Evolutionary conservation across 768 basidiomycete species (phyloP).

Genomic region (Kondoa subrosea): DNA sequence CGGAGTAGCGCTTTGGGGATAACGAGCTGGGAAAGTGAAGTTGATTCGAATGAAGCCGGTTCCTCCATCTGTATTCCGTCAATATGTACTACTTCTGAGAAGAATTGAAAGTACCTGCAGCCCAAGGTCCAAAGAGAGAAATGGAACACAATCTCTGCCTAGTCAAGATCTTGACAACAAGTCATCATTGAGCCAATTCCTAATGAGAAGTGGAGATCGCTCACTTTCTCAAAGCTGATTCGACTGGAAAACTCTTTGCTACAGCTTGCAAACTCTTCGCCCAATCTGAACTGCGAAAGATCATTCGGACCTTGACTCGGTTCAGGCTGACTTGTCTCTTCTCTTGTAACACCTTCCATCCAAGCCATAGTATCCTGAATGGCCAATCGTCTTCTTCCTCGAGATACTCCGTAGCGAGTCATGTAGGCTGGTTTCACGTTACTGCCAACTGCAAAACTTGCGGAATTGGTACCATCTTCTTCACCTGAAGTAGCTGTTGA

Average conservation of each 20-base stretch:
- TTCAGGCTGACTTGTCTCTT: background rate
- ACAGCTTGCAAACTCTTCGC: slow-evolving; percentile 15
- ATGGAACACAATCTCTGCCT: slow-evolving; percentile 9
- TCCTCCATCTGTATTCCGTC: slow-evolving; percentile 1
- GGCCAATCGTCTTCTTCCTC: background rate
- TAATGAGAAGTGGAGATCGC: background rate
- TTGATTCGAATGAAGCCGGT: slow-evolving; percentile 12
- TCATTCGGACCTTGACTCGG: background rate
- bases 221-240: slow-evolving; percentile 19
- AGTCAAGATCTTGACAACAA: slow-evolving; percentile 8
- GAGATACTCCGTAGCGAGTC: background rate
- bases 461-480: background rate
- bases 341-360: background rate
- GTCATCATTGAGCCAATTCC: background rate
- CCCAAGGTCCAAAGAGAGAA: slow-evolving; percentile 15
- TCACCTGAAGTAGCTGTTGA: slow-evolving; percentile 1
- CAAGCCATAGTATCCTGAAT: slow-evolving; percentile 7
- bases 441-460: background rate
- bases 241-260: slow-evolving; percentile 9
- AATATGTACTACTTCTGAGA: too few species aligned
- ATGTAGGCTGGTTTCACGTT: background rate
- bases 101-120: too few species aligned
- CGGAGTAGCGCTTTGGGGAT: slow-evolving; percentile 3
- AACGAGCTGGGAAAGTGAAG: background rate
- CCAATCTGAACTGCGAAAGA: slow-evolving; percentile 3